Percentiles rank a stretch among this genome's conserved stretches.
Conservation (phyloP, 306 rosid species). For the Quercus bicolor region DNA sequence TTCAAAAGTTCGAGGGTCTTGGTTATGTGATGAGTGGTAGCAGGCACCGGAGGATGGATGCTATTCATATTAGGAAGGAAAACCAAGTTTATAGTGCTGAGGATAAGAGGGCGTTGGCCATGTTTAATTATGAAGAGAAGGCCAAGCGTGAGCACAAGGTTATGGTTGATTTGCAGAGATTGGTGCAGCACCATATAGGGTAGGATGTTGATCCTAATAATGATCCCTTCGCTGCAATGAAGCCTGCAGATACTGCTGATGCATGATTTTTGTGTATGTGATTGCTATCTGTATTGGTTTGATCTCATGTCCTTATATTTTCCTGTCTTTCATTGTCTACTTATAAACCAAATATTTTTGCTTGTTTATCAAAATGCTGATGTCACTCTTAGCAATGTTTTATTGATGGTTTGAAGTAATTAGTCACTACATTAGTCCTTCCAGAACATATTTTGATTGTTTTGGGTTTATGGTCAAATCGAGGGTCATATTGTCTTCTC, state of each 20-base stretch:
- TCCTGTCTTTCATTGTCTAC: not conserved
- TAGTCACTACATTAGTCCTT: not conserved
- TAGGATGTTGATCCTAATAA: too few relatives aligned
- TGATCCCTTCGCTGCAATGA: too few relatives aligned
- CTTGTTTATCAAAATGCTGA: not conserved
- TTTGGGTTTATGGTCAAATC: constrained; percentile 69
- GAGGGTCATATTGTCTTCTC: constrained; percentile 53
- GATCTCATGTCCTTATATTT: not conserved
- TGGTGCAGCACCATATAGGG: too few relatives aligned
- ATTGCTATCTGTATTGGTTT: not conserved
- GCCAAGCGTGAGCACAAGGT: constrained; percentile 88
- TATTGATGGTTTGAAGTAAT: not conserved
- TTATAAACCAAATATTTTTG: not conserved
- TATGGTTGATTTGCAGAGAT: constrained; percentile 73
- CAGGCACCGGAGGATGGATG: constrained; percentile 98
- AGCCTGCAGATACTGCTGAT: constrained; percentile 9
- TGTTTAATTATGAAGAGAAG: constrained; percentile 93
- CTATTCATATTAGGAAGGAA: constrained; percentile 91
- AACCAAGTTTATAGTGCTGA: constrained; percentile 98
- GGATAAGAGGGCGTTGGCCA: constrained; percentile 96
- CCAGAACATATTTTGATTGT: not conserved
- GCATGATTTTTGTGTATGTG: constrained; percentile 40
- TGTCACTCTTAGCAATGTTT: not conserved
- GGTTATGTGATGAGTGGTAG: constrained; percentile 99
- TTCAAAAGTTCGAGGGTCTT: constrained; percentile 73